Evolutionary conservation across 2,329 filamentous ascomycete genomes (phyloP).

Genomic region (Calycina marina): DNA sequence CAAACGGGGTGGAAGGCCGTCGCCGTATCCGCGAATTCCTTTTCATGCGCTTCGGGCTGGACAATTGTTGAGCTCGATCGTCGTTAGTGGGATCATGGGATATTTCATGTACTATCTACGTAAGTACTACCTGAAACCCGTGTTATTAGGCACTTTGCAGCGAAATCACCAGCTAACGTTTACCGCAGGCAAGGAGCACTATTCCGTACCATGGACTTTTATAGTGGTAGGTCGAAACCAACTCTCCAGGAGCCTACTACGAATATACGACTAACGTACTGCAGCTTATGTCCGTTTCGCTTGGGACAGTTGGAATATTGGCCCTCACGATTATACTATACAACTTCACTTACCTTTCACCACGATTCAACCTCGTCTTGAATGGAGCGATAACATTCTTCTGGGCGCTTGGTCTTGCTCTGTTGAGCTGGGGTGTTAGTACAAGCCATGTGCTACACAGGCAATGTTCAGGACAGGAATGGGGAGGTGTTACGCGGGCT

Average conservation of each 20-base stretch:
- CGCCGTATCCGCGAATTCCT: slow-evolving; percentile 16
- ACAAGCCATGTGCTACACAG: slow-evolving; percentile 14
- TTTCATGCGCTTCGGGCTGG: slow-evolving; percentile 17
- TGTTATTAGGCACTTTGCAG: not conserved
- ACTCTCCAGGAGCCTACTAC: not conserved
- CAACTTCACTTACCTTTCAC: slow-evolving; percentile 19
- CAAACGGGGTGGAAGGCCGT: slow-evolving; percentile 17
- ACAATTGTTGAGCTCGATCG: slow-evolving; percentile 14
- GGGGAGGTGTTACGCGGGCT: slow-evolving; percentile 13
- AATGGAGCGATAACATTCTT: slow-evolving; percentile 13
- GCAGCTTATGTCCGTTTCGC: slow-evolving; percentile 14
- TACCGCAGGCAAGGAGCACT: slow-evolving; percentile 10
- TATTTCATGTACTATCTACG: slow-evolving; percentile 20
- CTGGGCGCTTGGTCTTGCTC: slow-evolving; percentile 16
- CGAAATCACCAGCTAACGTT: slow-evolving; percentile 1
- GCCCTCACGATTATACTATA: slow-evolving; percentile 18
- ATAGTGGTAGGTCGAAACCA: slow-evolving; percentile 12
- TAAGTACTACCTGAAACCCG: slow-evolving; percentile 4
- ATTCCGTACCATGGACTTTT: slow-evolving; percentile 19
- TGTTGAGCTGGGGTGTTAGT: slow-evolving; percentile 17
- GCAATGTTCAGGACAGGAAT: slow-evolving; percentile 11
- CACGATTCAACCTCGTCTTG: slow-evolving; percentile 16
- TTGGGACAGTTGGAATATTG: slow-evolving; percentile 13
- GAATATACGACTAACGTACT: not conserved
- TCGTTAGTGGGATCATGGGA: slow-evolving; percentile 17